phyloP scores from a whole-genome alignment of 2,329 filamentous ascomycete species.

The Fusarium sp. region DNA sequence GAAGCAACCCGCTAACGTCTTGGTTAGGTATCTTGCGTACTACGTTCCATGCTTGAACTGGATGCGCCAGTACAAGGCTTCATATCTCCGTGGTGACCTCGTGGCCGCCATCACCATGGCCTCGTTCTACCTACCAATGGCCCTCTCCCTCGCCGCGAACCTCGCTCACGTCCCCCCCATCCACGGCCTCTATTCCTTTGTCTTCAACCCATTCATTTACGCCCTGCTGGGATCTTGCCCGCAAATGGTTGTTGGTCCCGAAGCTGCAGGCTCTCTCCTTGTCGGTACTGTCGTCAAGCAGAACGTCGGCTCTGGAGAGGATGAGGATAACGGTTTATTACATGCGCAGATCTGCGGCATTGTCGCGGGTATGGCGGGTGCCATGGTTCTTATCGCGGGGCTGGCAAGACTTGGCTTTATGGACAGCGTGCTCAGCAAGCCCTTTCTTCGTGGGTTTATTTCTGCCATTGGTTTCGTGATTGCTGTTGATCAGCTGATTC shows the following conservation, averaged over 20 bases:
- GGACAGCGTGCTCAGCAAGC: constrained; percentile 91
- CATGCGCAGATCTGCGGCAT: constrained; percentile 89
- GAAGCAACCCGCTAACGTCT: constrained; percentile 16
- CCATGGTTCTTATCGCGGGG: constrained; percentile 87
- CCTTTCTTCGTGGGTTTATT: constrained; percentile 94
- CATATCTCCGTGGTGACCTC: constrained; percentile 85
- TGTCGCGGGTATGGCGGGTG: constrained; percentile 85
- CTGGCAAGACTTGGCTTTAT: constrained; percentile 87
- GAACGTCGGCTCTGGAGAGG: constrained; percentile 73
- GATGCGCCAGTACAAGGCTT: constrained; percentile 85
- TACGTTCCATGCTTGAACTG: constrained; percentile 93
- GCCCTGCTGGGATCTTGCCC: constrained; percentile 90
- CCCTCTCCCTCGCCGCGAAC: constrained; percentile 90
- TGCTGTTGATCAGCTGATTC: constrained; percentile 91
- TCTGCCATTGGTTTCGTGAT: constrained; percentile 97
- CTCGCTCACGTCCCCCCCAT: constrained; percentile 92
- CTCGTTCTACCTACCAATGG: constrained; percentile 99
- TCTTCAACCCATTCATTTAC: constrained; percentile 91
- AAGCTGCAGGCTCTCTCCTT: constrained; percentile 90
- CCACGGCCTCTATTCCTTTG: constrained; percentile 92
- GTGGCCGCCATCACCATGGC: constrained; percentile 92
- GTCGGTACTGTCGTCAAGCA: constrained; percentile 86
- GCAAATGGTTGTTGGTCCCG: constrained; percentile 92
- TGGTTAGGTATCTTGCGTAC: constrained; percentile 82
- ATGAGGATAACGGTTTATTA: constrained; percentile 68